These are phyloP conservation scores for Torulaspora maleeae DNA, from an alignment of 805 yeast genomes.

Conservation along the genomic window DNA sequence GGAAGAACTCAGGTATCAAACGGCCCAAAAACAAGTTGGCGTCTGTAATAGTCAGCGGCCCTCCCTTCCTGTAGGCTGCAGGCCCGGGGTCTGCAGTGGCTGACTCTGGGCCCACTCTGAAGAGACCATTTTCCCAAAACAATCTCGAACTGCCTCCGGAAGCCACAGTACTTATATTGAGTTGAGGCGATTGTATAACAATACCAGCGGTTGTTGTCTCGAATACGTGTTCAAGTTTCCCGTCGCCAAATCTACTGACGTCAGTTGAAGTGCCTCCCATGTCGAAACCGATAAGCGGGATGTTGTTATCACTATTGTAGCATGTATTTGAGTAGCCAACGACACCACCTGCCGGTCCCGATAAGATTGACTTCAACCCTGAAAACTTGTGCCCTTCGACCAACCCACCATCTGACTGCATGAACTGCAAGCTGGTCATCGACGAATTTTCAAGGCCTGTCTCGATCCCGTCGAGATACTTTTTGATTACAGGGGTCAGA, in stretches of 20 bases:
- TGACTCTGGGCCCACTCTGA: conserved; percentile 81
- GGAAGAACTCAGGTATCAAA: conserved; percentile 68
- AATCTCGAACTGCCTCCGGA: conserved; percentile 80
- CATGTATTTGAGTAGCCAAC: conserved; percentile 90
- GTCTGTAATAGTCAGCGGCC: conserved; percentile 81
- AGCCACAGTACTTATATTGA: conserved; percentile 77
- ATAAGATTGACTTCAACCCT: conserved; percentile 80
- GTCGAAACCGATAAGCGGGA: conserved; percentile 75
- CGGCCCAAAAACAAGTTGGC: conserved; percentile 74
- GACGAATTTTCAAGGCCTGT: conserved; percentile 53
- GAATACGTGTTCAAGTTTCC: conserved; percentile 70
- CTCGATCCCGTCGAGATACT: conserved; percentile 57
- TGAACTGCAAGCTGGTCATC: conserved; percentile 59
- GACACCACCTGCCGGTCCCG: conserved; percentile 98
- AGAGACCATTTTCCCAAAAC: conserved; percentile 63
- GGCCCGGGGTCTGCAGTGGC: conserved; percentile 91
- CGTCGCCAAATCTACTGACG: conserved; percentile 67
- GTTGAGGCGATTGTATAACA: conserved; percentile 77
- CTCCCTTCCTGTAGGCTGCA: conserved; percentile 78
- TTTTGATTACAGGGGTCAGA: conserved; percentile 70
- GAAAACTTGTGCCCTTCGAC: conserved; percentile 80
- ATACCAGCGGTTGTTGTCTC: conserved; percentile 83
- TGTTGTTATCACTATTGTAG: conserved; percentile 47
- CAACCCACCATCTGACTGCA: conserved; percentile 96
- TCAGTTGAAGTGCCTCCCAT: conserved; percentile 93